phyloP scores from a whole-genome alignment of 202 grass and related monocot genomes.

The Zoysia matrella region DNA sequence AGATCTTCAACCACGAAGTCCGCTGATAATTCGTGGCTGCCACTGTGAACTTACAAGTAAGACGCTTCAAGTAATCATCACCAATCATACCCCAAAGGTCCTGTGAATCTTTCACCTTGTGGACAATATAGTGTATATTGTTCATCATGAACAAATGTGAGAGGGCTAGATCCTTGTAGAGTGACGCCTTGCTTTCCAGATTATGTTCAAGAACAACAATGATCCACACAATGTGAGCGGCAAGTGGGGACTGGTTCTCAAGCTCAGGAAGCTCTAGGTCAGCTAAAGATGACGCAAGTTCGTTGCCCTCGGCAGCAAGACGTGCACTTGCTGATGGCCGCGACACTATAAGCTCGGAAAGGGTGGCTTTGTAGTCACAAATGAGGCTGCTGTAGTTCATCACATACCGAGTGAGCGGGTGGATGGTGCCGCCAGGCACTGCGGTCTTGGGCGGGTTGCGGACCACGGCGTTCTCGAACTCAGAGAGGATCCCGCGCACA shows the following conservation, averaged over 20 bases:
- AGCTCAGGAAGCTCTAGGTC: constrained; percentile 77
- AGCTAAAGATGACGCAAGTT: constrained; percentile 46
- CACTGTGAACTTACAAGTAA: constrained; percentile 68
- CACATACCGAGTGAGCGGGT: constrained; percentile 88
- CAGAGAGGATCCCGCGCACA: constrained; percentile 82
- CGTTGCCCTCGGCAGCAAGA: constrained; percentile 60
- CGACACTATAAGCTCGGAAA: constrained; percentile 69
- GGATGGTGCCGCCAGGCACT: constrained; percentile 82
- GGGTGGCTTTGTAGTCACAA: constrained; percentile 81
- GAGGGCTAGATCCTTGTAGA: constrained; percentile 78
- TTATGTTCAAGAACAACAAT: constrained; percentile 83
- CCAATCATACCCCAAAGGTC: constrained; percentile 82
- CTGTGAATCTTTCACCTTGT: constrained; percentile 82
- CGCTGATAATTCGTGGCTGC: constrained; percentile 75
- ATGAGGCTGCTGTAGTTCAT: constrained; percentile 94
- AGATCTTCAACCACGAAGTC: constrained; percentile 67
- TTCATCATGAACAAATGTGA: constrained; percentile 88
- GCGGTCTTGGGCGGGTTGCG: constrained; percentile 70
- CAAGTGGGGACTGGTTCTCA: constrained; percentile 71
- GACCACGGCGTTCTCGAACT: constrained; percentile 97
- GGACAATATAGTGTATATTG: constrained; percentile 91
- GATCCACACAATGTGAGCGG: constrained; percentile 84
- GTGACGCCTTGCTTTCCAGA: constrained; percentile 69
- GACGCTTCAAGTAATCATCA: constrained; percentile 79
- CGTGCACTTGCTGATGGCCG: constrained; percentile 64